A percentile compares a stretch with the other conserved stretches of the same genome.
Conservation (phyloP, 2,329 filamentous ascomycete species). For the Raffaelea deltoideospora region DNA sequence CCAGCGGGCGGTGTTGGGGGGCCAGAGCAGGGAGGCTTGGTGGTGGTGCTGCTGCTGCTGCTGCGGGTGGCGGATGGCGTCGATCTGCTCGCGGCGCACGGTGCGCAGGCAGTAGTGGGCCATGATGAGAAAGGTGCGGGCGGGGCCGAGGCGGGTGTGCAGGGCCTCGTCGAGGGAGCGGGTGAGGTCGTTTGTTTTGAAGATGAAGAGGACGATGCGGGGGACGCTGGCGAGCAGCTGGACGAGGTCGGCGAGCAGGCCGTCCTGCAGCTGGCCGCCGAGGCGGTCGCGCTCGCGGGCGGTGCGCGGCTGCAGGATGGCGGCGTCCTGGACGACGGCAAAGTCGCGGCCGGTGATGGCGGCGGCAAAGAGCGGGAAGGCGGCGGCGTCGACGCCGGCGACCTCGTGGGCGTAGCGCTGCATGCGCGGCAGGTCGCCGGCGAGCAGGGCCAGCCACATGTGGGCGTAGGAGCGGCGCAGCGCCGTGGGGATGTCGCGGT, state of each 20-base stretch:
- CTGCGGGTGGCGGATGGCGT: constrained; percentile 31
- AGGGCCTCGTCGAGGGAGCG: constrained; percentile 84
- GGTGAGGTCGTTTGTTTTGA: constrained; percentile 96
- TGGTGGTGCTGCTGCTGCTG: constrained; percentile 15
- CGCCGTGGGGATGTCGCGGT: constrained; percentile 72
- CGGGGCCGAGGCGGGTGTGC: constrained; percentile 54
- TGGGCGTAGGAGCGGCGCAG: constrained; percentile 83
- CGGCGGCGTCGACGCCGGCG: constrained; percentile 72
- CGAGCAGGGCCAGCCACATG: constrained; percentile 91
- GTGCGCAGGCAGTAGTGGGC: constrained; percentile 53
- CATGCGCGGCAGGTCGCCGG: constrained; percentile 76
- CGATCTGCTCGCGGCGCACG: constrained; percentile 49
- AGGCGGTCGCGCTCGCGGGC: constrained; percentile 75
- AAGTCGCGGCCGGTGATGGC: constrained; percentile 94
- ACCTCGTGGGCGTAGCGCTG: constrained; percentile 78
- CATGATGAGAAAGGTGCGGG: constrained; percentile 52
- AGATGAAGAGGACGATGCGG: constrained; percentile 79
- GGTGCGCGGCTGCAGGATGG: constrained; percentile 39
- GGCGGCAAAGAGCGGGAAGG: constrained; percentile 89
- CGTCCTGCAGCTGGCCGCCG: constrained; percentile 68
- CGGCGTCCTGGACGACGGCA: constrained; percentile 50
- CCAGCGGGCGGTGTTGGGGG: constrained; percentile 37
- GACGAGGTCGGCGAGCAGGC: constrained; percentile 76
- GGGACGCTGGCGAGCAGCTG: constrained; percentile 80
- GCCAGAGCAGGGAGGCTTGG: constrained; percentile 41